Percentiles rank a stretch among this genome's conserved stretches.
Conservation (phyloP, 202 grass and related monocot genomes). For the Hordeum pubiflorum region DNA sequence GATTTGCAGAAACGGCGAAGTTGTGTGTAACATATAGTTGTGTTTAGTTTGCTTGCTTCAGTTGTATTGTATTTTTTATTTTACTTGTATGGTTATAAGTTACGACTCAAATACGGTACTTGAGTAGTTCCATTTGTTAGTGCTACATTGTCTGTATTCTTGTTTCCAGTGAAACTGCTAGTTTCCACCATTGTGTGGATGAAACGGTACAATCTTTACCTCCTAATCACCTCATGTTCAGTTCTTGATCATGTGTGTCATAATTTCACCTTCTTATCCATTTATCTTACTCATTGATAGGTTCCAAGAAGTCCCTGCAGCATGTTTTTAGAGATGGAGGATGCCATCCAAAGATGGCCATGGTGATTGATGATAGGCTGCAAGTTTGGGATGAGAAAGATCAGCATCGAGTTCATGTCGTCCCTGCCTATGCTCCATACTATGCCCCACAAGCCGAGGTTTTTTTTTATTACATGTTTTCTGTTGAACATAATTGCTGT, state of each 20-base stretch:
- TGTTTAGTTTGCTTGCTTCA: no score
- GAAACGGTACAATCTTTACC: neutral
- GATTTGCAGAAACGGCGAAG: neutral
- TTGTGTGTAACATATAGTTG: neutral
- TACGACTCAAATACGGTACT: neutral
- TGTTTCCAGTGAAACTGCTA: neutral
- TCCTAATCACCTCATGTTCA: neutral
- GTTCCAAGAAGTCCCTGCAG: conserved; percentile 69
- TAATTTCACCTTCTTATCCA: neutral
- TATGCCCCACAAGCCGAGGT: conserved; percentile 96
- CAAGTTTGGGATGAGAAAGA: conserved; percentile 97
- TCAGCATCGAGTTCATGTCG: conserved; percentile 94
- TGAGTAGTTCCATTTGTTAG: neutral
- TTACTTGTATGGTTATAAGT: neutral
- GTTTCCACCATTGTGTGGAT: neutral
- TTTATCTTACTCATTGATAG: conserved; percentile 8
- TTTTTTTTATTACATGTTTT: conserved; percentile 24
- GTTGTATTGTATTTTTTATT: neutral
- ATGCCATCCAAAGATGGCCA: conserved; percentile 96
- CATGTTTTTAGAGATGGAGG: conserved; percentile 78
- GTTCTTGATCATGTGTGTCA: neutral
- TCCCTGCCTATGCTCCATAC: conserved; percentile 86
- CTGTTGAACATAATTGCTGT: conserved; percentile 5
- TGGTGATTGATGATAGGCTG: conserved; percentile 96
- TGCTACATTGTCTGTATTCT: neutral